These are phyloP conservation scores for Biancaea sappan DNA, from an alignment of 306 rosid species.

Conservation along the genomic window DNA sequence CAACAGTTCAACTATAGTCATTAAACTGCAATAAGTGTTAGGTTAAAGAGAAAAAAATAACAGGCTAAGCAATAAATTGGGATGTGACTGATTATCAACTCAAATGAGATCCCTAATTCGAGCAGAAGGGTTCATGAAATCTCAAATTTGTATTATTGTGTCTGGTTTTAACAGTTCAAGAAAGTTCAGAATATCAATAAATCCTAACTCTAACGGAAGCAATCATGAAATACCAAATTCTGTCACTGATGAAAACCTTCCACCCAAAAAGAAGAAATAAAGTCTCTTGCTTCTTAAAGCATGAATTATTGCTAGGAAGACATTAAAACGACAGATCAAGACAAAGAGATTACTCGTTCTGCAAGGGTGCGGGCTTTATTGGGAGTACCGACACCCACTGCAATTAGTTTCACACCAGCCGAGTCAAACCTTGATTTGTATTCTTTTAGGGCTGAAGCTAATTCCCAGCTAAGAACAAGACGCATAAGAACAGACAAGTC, in stretches of 20 bases:
- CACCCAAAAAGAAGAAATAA: neutral
- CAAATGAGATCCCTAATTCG: neutral
- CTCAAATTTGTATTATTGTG: neutral
- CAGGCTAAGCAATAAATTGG: neutral
- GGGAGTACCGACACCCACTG: slow-evolving; percentile 82
- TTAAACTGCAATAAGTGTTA: too few relatives aligned
- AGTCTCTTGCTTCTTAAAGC: neutral
- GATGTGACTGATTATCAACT: neutral
- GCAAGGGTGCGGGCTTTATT: slow-evolving; percentile 79
- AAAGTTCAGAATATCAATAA: neutral
- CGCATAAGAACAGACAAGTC: slow-evolving; percentile 18
- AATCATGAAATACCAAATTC: neutral
- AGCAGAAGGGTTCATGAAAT: neutral
- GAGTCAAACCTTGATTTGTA: slow-evolving; percentile 70
- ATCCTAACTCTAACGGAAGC: neutral
- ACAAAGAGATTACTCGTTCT: slow-evolving; percentile 54
- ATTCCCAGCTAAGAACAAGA: slow-evolving; percentile 66
- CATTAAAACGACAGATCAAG: slow-evolving; percentile 6
- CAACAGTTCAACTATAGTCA: too few relatives aligned
- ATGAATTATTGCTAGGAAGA: slow-evolving; percentile 25
- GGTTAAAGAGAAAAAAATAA: neutral
- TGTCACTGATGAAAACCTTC: neutral
- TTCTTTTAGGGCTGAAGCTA: slow-evolving; percentile 78
- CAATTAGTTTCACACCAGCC: slow-evolving; percentile 77
- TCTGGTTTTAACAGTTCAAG: neutral